Percentiles rank a stretch among this genome's conserved stretches.
These are phyloP conservation scores for Grosmannia serpens DNA, from an alignment of 2,329 filamentous ascomycete species.

Conservation along the genomic window DNA sequence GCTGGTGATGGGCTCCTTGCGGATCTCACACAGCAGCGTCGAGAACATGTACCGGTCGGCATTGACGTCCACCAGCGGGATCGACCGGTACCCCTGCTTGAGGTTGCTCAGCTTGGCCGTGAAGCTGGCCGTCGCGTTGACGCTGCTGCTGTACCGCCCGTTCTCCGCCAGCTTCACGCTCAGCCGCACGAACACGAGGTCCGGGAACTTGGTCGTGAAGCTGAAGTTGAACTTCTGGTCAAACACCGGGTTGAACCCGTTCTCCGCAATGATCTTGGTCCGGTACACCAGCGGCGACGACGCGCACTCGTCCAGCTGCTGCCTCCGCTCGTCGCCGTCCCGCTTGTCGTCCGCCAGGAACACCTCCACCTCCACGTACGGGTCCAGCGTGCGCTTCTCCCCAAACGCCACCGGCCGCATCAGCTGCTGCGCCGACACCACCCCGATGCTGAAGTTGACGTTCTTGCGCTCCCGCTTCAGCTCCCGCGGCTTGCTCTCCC, in stretches of 20 bases:
- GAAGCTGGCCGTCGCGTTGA: constrained; percentile 63
- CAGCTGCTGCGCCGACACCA: constrained; percentile 90
- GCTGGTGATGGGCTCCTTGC: constrained; percentile 46
- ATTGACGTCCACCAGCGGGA: constrained; percentile 77
- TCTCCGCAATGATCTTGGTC: constrained; percentile 71
- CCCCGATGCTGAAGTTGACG: constrained; percentile 73
- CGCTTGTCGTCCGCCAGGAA: constrained; percentile 89
- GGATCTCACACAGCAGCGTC: constrained; percentile 83
- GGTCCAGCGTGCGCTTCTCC: constrained; percentile 59
- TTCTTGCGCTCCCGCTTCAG: constrained; percentile 68
- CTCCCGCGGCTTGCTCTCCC: constrained; percentile 26
- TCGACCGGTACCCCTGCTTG: constrained; percentile 83
- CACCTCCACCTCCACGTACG: constrained; percentile 90
- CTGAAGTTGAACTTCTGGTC: constrained; percentile 68
- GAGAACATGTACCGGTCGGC: constrained; percentile 94
- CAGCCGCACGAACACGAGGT: constrained; percentile 87
- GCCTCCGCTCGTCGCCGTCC: constrained; percentile 65
- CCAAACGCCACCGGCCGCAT: constrained; percentile 58
- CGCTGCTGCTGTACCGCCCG: constrained; percentile 55
- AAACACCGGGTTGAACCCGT: constrained; percentile 89
- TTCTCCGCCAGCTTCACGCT: constrained; percentile 80
- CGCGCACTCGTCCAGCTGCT: constrained; percentile 39
- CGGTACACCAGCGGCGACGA: constrained; percentile 33
- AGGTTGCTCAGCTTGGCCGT: constrained; percentile 85
- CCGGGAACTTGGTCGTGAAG: constrained; percentile 86